These are phyloP conservation scores for Plenodomus lindquistii DNA, from an alignment of 2,329 filamentous ascomycete species.

Conservation along the genomic window DNA sequence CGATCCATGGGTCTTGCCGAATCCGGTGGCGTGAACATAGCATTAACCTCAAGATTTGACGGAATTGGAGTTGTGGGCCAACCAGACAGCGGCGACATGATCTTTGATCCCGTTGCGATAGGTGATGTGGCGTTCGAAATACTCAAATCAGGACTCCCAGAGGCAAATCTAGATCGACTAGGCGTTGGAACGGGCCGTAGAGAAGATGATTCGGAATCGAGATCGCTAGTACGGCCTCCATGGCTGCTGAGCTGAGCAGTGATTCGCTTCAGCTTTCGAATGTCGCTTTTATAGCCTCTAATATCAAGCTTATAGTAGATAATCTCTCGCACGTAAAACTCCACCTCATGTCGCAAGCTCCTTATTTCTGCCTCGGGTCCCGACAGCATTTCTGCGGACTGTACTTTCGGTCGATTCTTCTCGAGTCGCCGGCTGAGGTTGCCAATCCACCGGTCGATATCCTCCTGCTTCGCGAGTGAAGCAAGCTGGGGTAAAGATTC, in stretches of 20 bases:
- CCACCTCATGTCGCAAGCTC: conserved; percentile 45
- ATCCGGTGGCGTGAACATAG: conserved; percentile 3
- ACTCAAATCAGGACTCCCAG: conserved; percentile 22
- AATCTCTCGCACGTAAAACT: conserved; percentile 53
- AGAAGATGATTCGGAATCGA: conserved; percentile 35
- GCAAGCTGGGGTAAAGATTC: conserved; percentile 35
- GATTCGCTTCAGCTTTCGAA: conserved; percentile 40
- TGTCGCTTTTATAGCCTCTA: conserved; percentile 49
- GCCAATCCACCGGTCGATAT: conserved; percentile 42
- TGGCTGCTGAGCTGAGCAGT: conserved; percentile 27
- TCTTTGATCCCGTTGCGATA: conserved; percentile 14
- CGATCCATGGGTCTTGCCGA: not conserved
- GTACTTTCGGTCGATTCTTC: conserved; percentile 22
- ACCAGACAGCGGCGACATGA: conserved; percentile 9
- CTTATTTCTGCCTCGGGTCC: conserved; percentile 22
- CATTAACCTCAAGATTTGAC: not conserved
- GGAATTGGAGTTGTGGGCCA: conserved; percentile 19
- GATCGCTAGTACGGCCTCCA: conserved; percentile 26
- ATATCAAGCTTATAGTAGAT: conserved; percentile 55
- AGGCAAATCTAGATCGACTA: conserved; percentile 18
- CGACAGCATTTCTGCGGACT: not conserved
- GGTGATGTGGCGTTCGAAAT: conserved; percentile 24
- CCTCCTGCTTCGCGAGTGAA: conserved; percentile 33
- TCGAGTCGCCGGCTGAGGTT: conserved; percentile 38
- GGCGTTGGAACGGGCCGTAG: conserved; percentile 30